Evolutionary conservation across 495 filamentous ascomycete species (phyloP), one percentile per base, ranked within the genome.

Genomic region (Tetracladium setigerum): DNA sequence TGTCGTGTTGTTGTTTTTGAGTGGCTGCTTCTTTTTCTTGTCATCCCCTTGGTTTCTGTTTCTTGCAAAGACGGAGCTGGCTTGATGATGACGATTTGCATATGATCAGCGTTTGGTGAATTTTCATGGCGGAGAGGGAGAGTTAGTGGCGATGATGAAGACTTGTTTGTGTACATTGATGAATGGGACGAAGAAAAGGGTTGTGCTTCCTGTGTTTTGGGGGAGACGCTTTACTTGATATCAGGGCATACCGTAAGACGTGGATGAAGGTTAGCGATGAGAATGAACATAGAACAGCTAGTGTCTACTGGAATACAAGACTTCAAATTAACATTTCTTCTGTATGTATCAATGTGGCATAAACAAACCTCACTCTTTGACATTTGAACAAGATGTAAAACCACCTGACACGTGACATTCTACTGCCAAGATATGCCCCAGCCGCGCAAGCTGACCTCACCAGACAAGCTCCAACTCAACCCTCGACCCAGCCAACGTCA

Each of bases 291-390:
- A 38, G 34, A 17, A 37, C 34, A 17, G 34, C 34, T 37, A 14
- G 16, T n/a, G 2, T 41, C 41, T 46, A 50, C 53, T 55, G 36
- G 47, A 34, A 51, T 51, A 55, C 37, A 47, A 47, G 12, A 30
- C 27, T 37, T 5, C 9, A 37, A 37, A n/a, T 7, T 27, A 27
- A 27, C 22, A 27, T 7, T 7, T 27, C n/a, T 37, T 37, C 34
- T 37, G 16, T 37, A 14, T 34, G 32, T 34, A 37, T 14, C 16
- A n/a, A 3, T 27, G 22, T 27, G 22, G 7, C 22, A 7, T 7
- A 3, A 3, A 7, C 22, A 3, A 27, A 27, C 9, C 32, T 34
- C 9, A 9, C 9, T n/a, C 32, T 34, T 34, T n/a, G n/a, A 34
- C 32, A 34, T 34, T 34, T 9, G n/a, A 34, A 34, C n/a, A 34